Evolutionary conservation across 441 rosid species (phyloP).

Genomic region (Populus hybrid): DNA sequence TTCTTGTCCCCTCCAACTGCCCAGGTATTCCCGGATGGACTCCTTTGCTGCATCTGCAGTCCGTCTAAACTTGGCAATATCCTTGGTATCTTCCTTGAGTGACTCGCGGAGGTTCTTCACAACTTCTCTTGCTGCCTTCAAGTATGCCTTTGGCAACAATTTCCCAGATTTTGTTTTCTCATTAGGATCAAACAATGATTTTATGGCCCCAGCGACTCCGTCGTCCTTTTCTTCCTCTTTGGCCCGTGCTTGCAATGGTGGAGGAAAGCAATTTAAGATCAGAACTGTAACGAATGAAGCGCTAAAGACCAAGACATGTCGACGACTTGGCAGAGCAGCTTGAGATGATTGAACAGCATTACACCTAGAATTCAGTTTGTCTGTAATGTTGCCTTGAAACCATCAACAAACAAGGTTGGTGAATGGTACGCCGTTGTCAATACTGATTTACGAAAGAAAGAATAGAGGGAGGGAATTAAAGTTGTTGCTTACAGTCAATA

Average conservation of each 20-base stretch:
- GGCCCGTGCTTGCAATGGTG: conserved; percentile 40
- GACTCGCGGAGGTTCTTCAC: conserved; percentile 78
- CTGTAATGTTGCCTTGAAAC: conserved; percentile 24
- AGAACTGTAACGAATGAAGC: conserved; percentile 35
- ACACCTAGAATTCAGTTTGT: conserved; percentile 33
- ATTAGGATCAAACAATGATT: conserved; percentile 69
- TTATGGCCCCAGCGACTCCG: conserved; percentile 58
- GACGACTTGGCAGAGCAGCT: conserved; percentile 36
- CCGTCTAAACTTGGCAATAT: conserved; percentile 62
- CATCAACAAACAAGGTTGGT: not conserved
- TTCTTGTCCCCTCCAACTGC: conserved; percentile 72
- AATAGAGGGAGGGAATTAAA: not conserved
- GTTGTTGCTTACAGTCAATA: conserved; percentile 24
- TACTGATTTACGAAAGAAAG: not conserved
- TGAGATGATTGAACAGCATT: conserved; percentile 8
- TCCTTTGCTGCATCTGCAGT: conserved; percentile 88
- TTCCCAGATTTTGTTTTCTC: conserved; percentile 75
- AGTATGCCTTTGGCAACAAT: conserved; percentile 77
- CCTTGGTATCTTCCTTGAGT: conserved; percentile 68
- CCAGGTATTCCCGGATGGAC: conserved; percentile 71
- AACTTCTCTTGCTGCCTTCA: conserved; percentile 78
- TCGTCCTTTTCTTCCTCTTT: conserved; percentile 37
- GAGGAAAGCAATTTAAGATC: conserved; percentile 23
- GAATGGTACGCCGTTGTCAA: not conserved
- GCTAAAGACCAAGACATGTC: conserved; percentile 33